Percentiles rank a stretch among this genome's conserved stretches.
Conservation (phyloP, 768 basidiomycete species). For the Mycena latifolia region DNA sequence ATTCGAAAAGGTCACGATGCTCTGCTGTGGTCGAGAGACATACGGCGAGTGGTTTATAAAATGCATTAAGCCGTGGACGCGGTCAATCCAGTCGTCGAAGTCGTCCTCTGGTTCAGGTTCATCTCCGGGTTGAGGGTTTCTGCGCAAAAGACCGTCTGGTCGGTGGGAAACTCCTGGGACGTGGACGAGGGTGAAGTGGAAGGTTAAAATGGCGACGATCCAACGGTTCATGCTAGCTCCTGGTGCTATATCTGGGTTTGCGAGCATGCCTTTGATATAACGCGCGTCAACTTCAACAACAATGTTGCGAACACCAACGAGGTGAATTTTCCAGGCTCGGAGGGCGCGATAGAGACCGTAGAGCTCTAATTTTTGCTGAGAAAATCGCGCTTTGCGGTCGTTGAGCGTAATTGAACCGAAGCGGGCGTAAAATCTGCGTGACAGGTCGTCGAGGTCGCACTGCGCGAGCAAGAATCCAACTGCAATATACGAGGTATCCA, state of each 20-base stretch:
- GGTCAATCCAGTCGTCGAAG: conserved; percentile 39
- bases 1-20: too few species aligned
- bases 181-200: conserved; percentile 48
- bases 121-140: conserved; percentile 34
- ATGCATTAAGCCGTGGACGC: conserved; percentile 35
- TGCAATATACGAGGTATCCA: conserved; percentile 45
- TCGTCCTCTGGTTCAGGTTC: conserved; percentile 20
- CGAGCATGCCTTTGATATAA: conserved; percentile 53
- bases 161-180: conserved; percentile 40
- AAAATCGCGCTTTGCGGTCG: conserved; percentile 42
- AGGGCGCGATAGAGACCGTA: conserved; percentile 47
- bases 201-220: conserved; percentile 43
- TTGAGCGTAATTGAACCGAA: conserved; percentile 56
- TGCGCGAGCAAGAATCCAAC: conserved; percentile 52
- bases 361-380: conserved; percentile 50
- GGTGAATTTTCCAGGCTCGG: conserved; percentile 36
- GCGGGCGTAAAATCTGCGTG: conserved; percentile 36
- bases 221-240: conserved; percentile 42
- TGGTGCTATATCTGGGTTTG: conserved; percentile 41
- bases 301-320: conserved; percentile 48
- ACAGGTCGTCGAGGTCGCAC: conserved; percentile 29
- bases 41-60: conserved; percentile 24
- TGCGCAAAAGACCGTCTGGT: conserved; percentile 47
- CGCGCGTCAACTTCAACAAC: conserved; percentile 52
- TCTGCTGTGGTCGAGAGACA: not conserved